Evolutionary conservation across 441 rosid genomes (phyloP), one percentile per base, ranked within the genome.

Genomic region (Euphorbia celastroides): DNA sequence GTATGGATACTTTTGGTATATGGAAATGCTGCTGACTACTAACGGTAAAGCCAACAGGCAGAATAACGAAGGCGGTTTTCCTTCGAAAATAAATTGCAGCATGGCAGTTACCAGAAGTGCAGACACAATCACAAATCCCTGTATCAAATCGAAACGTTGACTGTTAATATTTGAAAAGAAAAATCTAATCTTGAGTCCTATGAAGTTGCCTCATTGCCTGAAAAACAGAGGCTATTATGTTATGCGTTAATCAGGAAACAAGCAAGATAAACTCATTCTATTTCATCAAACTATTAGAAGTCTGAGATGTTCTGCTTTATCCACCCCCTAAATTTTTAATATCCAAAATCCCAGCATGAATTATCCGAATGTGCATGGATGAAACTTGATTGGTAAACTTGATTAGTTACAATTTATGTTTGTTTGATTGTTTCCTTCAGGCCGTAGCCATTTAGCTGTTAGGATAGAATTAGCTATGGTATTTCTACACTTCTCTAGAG

Each of bases 91-190:
- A 76, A 94, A 94, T 77, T 89, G 99, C 62, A 94, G 80, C 73
- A 94, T 36, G 20, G 98, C 97, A 0, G 98, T 94, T 41, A 92
- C 98, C 1, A 94, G 87, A 48, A 94, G 92, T n/a, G 99, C 97
- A 1, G 92, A 94, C 42, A 94, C 98, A 74, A 88, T 92, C 73
- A 94, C 97, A 74, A 94, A 94, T 7, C 99, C 99, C 98, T 91
- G 92, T 80, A 74, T 7, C 11, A 13, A 66, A 41, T 25, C 26
- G 17, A 67, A 67, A 27, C 9, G 13, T 57, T 63, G 11, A 11
- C 23, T 46, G 19, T 46, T 46, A 46, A 11, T 16, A 46, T 46
- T 46, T 3, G 12, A 19, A 48, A 55, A 30, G 10, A 8, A 30
- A 31, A 2, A 38, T 38, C 36, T 48, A 48, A 22, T 23, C 36